Conservation (phyloP, 257 asterid species). For the Solanum etuberosum region DNA sequence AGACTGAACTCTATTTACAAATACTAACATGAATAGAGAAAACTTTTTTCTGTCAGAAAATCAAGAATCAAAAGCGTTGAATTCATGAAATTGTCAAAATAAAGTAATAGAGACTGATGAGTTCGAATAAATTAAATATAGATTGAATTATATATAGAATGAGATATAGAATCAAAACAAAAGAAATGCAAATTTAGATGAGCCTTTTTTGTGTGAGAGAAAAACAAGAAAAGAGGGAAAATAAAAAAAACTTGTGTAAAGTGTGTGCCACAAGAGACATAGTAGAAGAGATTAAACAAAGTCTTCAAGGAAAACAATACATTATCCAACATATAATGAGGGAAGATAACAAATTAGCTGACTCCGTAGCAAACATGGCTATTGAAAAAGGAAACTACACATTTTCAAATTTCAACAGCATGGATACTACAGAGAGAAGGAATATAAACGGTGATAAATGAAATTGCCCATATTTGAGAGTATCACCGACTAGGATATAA, state of each 20-base stretch:
- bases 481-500: too few species aligned
- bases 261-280: background rate
- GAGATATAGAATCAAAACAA: too few species aligned
- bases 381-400: background rate
- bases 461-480: too few species aligned
- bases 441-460: too few species aligned
- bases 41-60: too few species aligned
- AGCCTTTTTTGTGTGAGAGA: background rate
- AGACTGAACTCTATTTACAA: background rate
- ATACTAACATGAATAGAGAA: too few species aligned
- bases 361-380: background rate
- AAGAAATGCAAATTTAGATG: background rate
- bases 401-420: background rate
- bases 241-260: too few species aligned
- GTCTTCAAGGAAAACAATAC: background rate
- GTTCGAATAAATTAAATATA: too few species aligned
- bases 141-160: background rate
- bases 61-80: background rate
- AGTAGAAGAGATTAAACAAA: background rate
- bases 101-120: background rate
- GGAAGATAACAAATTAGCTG: background rate
- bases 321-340: background rate
- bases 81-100: rapidly evolving
- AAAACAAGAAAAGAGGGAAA: background rate
- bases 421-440: too few species aligned